Evolutionary conservation across 768 basidiomycete species (phyloP).

Genomic region (Leccinum pellstonianum): DNA sequence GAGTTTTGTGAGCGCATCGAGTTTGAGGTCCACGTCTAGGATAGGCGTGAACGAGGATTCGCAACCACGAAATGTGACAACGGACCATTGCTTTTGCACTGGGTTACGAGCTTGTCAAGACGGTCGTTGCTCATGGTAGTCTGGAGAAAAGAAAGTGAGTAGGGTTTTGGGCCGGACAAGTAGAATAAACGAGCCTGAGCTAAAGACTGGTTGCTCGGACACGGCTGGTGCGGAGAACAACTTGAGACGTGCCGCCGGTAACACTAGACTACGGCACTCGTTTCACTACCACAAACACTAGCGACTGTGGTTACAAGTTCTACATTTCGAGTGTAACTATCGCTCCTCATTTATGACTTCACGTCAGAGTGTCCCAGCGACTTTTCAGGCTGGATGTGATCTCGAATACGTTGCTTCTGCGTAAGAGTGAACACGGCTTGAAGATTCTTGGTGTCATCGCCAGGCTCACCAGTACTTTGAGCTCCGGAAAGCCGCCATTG

Average conservation of each 20-base stretch:
- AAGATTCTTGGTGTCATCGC: neutral
- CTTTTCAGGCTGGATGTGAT: conserved; percentile 75
- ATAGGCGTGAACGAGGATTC: conserved; percentile 8
- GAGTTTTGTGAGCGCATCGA: conserved; percentile 77
- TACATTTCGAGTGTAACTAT: neutral
- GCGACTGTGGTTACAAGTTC: conserved; percentile 1
- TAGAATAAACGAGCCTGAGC: conserved; percentile 21
- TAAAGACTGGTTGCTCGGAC: conserved; percentile 16
- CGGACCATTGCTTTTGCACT: conserved; percentile 65
- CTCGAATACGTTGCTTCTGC: conserved; percentile 88
- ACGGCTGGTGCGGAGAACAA: conserved; percentile 11
- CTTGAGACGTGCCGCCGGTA: conserved; percentile 5
- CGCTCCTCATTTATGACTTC: conserved; percentile 27
- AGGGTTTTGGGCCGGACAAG: conserved; percentile 1
- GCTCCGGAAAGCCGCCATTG: conserved; percentile 90
- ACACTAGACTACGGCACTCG: neutral
- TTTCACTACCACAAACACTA: neutral
- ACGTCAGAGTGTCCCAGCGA: conserved; percentile 89
- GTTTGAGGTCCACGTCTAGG: conserved; percentile 75
- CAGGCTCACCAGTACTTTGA: conserved; percentile 70
- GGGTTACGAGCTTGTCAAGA: conserved; percentile 60
- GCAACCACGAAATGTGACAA: conserved; percentile 10
- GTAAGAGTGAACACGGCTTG: conserved; percentile 4
- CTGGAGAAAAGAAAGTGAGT: conserved; percentile 17
- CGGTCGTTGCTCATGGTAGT: conserved; percentile 52